A percentile compares a stretch with the other conserved stretches of the same genome.
phyloP scores from a whole-genome alignment of 1,284 basidiomycete genomes.

The Sporisorium scitamineum region DNA sequence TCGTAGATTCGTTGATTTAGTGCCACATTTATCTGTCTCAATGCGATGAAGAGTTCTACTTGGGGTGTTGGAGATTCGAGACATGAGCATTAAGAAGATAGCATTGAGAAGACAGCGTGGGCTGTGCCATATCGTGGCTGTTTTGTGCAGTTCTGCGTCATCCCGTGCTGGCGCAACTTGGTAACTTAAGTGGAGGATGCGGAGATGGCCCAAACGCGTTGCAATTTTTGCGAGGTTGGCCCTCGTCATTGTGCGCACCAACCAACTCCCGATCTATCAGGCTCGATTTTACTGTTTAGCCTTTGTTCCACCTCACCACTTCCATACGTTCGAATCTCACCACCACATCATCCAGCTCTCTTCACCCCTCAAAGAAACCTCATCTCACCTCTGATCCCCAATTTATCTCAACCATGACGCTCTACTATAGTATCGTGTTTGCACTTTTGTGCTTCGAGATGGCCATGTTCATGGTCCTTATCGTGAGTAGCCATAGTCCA shows the following conservation, averaged over 20 bases:
- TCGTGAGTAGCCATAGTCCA: slow-evolving; percentile 36
- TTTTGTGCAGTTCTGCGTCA: not conserved
- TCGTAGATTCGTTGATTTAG: slow-evolving; percentile 5
- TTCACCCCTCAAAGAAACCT: not conserved
- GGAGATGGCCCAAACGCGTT: slow-evolving; percentile 10
- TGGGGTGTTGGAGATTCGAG: not conserved
- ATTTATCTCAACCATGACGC: slow-evolving; percentile 58
- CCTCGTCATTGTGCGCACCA: slow-evolving; percentile 8
- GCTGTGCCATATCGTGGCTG: no score
- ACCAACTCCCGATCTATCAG: not conserved
- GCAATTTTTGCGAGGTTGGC: not conserved
- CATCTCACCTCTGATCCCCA: not conserved
- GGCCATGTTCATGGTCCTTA: slow-evolving; percentile 67
- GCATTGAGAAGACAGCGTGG: not conserved
- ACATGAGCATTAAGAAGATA: not conserved
- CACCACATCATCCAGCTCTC: not conserved
- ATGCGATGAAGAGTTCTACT: not conserved
- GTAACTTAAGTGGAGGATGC: slow-evolving; percentile 4
- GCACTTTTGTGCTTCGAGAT: slow-evolving; percentile 67
- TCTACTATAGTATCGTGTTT: slow-evolving; percentile 68
- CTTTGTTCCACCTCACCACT: not conserved
- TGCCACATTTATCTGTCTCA: not conserved
- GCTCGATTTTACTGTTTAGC: not conserved
- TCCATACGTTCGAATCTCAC: not conserved
- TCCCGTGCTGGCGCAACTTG: not conserved